Evolutionary conservation across 73 alveolate species (phyloP).

Genomic region (Halteria grandinella): DNA sequence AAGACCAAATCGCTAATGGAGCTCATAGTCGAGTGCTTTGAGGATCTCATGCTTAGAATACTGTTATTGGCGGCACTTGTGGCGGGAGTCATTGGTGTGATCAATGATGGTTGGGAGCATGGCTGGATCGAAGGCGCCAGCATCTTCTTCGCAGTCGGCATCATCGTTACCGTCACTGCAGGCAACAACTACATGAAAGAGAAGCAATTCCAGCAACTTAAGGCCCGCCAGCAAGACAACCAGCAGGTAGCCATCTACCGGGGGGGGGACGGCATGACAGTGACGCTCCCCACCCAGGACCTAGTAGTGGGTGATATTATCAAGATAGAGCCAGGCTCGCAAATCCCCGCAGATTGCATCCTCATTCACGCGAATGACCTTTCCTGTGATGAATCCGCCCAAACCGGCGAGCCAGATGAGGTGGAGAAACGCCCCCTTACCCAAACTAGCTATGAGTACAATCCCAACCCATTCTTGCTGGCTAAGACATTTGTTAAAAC

Average conservation of each 20-base stretch:
- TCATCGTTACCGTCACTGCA: conserved; percentile 93
- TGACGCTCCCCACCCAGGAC: conserved; percentile 73
- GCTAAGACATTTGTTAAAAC: conserved; percentile 86
- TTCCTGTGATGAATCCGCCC: conserved; percentile 90
- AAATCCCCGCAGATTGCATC: conserved; percentile 94
- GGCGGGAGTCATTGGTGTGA: conserved; percentile 85
- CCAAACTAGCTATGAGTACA: conserved; percentile 68
- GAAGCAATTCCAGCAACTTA: conserved; percentile 87
- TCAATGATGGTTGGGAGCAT: conserved; percentile 83
- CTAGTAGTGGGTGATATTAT: conserved; percentile 94
- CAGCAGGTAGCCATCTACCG: conserved; percentile 81
- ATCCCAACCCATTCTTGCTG: conserved; percentile 86
- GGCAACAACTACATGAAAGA: conserved; percentile 91
- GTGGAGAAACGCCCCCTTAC: conserved; percentile 81
- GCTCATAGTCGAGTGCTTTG: conserved; percentile 86
- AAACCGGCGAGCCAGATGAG: conserved; percentile 95
- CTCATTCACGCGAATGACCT: conserved; percentile 83
- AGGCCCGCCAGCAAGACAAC: conserved; percentile 79
- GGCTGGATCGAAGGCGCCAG: conserved; percentile 98
- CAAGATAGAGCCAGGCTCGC: conserved; percentile 88
- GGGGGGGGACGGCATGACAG: conserved; percentile 78
- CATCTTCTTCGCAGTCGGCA: conserved; percentile 90
- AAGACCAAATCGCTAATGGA: conserved; percentile 16
- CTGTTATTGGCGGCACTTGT: conserved; percentile 91
- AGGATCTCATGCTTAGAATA: conserved; percentile 88